These are phyloP conservation scores for Allium cepa DNA, from an alignment of 106 monocot genomes.

Conservation along the genomic window DNA sequence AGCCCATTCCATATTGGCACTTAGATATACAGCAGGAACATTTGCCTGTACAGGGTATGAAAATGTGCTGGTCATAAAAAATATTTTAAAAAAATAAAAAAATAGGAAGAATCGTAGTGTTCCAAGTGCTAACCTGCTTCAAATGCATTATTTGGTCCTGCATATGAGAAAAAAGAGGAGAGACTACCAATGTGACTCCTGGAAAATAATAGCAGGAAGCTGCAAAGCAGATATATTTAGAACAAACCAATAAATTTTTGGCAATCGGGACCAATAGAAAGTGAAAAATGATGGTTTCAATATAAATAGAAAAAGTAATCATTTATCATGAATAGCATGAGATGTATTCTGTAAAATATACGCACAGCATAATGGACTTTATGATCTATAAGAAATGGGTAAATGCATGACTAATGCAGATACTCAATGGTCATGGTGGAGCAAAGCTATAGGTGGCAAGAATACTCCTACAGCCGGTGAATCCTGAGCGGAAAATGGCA, in stretches of 20 bases:
- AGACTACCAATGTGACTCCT: constrained; percentile 91
- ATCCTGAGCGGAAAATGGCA: background rate
- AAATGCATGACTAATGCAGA: too few species aligned
- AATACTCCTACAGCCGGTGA: too few species aligned
- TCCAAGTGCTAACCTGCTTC: constrained; percentile 50
- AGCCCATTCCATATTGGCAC: constrained; percentile 89
- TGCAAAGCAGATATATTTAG: constrained; percentile 30
- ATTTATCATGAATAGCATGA: background rate
- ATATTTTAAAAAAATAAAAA: background rate
- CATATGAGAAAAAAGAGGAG: constrained; percentile 96
- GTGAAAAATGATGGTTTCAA: background rate
- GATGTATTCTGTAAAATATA: too few species aligned
- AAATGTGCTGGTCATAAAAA: background rate
- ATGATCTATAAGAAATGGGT: too few species aligned
- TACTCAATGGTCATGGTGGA: too few species aligned
- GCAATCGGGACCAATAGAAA: background rate
- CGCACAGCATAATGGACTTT: too few species aligned
- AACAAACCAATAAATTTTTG: too few species aligned
- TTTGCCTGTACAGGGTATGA: constrained; percentile 52
- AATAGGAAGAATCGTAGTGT: background rate
- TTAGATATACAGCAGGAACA: constrained; percentile 87
- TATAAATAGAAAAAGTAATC: background rate
- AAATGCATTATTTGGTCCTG: constrained; percentile 99
- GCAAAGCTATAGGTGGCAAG: too few species aligned
- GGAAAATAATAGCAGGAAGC: constrained; percentile 90